Base-by-base conservation (phyloP, 495 filamentous ascomycete genomes). In the Hypoxylon fragiforme region DNA sequence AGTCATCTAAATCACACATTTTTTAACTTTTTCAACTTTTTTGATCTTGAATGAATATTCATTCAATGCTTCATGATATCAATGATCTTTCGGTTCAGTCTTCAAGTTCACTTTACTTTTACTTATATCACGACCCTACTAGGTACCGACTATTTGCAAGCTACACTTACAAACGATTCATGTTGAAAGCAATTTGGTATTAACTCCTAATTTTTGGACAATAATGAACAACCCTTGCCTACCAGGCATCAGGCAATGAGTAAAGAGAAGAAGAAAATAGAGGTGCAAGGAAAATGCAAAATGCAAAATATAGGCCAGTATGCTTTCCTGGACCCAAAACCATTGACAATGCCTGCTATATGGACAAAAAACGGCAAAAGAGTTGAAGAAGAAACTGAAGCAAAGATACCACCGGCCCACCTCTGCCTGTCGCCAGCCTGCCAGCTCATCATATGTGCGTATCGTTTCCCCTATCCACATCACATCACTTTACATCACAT, bases 151-250 rank as follows among this genome's bases (percentile, higher is more conserved):
- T n/a, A n/a, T n/a, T n/a, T n/a, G n/a, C n/a, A n/a, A n/a, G n/a
- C n/a, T n/a, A n/a, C n/a, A n/a, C n/a, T n/a, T n/a, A n/a, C n/a
- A n/a, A n/a, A n/a, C n/a, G n/a, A 46, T 54, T 19, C 43, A 44
- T 4, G 24, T 4, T 4, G 9, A 59, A 60, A 48, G 56, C 56
- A 60, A 54, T 54, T 32, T 58, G 40, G 22, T 58, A 30, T 53
- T 31, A 35, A 54, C 44, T 43, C 56, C 56, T 7, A 24, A 24
- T 43, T 19, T 49, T 49, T 60, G 4, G 24, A 28, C 4, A 28
- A 28, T 31, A 18, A 55, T 48, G 24, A 16, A 43, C 44, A 34
- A 13, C 30, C 44, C 49, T 9, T 40, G 39, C 49, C 44, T 31
- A 30, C 11, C n/a, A 13, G 49, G 44, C 32, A 30, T 8, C n/a